Percentiles rank a stretch among this genome's conserved stretches.
phyloP scores from a whole-genome alignment of 1,284 basidiomycete species.

The Sporisorium scitamineum region DNA sequence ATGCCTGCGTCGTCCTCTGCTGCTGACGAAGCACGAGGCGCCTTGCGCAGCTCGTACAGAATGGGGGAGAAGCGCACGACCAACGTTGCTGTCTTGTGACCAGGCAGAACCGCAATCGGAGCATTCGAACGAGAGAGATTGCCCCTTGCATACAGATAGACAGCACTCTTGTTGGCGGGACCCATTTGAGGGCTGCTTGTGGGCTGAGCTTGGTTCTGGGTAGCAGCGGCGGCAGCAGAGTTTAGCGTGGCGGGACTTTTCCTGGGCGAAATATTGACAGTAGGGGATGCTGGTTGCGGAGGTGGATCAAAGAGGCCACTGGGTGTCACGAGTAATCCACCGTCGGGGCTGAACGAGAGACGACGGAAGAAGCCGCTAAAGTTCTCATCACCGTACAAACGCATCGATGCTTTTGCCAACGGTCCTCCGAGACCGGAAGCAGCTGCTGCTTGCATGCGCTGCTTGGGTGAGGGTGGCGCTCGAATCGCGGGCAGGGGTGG shows the following conservation, averaged over 20 bases:
- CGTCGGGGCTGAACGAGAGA: conserved; percentile 93
- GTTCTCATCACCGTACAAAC: conserved; percentile 92
- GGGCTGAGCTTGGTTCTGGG: background rate
- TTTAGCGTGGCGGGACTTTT: conserved; percentile 36
- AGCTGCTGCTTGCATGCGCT: conserved; percentile 57
- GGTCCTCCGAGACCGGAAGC: conserved; percentile 30
- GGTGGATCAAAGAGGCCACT: conserved; percentile 83
- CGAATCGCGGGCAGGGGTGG: conserved; percentile 69
- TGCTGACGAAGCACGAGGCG: conserved; percentile 4
- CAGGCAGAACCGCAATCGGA: conserved; percentile 93
- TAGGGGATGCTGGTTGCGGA: conserved; percentile 55
- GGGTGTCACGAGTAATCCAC: conserved; percentile 89
- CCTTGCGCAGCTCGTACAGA: conserved; percentile 82
- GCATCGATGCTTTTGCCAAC: conserved; percentile 49
- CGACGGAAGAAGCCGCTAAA: conserved; percentile 96
- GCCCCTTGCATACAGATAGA: conserved; percentile 94
- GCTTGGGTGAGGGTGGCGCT: conserved; percentile 60
- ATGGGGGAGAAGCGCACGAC: conserved; percentile 94
- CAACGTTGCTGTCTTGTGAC: conserved; percentile 93
- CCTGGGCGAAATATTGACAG: conserved; percentile 36
- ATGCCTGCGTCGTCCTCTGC: conserved; percentile 45
- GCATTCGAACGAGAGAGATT: conserved; percentile 79
- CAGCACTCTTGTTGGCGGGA: conserved; percentile 74
- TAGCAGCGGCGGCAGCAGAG: conserved; percentile 1
- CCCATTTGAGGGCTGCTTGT: conserved; percentile 25